phyloP scores from a whole-genome alignment of 768 basidiomycete species.

The Trametes cingulata region DNA sequence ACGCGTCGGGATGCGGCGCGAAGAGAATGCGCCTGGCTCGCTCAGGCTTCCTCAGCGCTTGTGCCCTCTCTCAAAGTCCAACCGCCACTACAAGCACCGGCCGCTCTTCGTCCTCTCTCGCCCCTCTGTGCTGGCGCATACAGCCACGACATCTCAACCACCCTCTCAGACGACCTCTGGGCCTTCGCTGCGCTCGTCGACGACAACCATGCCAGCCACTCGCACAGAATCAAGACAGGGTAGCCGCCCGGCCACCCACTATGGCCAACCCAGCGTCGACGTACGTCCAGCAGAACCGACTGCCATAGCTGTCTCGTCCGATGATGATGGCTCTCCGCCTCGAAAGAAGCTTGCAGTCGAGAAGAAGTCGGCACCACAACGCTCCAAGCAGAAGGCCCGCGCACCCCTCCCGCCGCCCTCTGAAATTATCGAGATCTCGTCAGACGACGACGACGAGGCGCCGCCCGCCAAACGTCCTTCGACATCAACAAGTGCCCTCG shows the following conservation, averaged over 20 bases:
- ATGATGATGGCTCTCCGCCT: constrained; percentile 18
- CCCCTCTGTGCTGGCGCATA: neutral
- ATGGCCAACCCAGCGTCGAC: constrained; percentile 4
- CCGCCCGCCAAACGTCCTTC: constrained; percentile 1
- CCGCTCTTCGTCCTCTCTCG: neutral
- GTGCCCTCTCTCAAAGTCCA: neutral
- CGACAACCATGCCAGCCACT: constrained; percentile 21
- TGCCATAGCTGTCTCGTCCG: constrained; percentile 25
- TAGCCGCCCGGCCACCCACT: constrained; percentile 15
- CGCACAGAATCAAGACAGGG: constrained; percentile 16
- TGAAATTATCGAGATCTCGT: constrained; percentile 29
- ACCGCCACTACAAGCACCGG: constrained; percentile 7
- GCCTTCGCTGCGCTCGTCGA: neutral
- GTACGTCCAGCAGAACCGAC: constrained; percentile 1
- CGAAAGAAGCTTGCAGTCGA: constrained; percentile 6
- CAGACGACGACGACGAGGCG: constrained; percentile 25
- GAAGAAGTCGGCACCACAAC: constrained; percentile 1
- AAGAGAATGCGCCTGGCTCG: neutral
- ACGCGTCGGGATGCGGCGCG: constrained; percentile 16
- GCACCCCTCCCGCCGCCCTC: constrained; percentile 12
- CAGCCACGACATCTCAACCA: neutral
- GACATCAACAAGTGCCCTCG: neutral
- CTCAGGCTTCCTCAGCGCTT: constrained; percentile 4
- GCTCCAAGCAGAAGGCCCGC: constrained; percentile 18
- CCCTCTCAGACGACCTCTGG: neutral